These are phyloP conservation scores for Ceratobasidium sp. DNA, from an alignment of 1,284 basidiomycete species.

Conservation along the genomic window DNA sequence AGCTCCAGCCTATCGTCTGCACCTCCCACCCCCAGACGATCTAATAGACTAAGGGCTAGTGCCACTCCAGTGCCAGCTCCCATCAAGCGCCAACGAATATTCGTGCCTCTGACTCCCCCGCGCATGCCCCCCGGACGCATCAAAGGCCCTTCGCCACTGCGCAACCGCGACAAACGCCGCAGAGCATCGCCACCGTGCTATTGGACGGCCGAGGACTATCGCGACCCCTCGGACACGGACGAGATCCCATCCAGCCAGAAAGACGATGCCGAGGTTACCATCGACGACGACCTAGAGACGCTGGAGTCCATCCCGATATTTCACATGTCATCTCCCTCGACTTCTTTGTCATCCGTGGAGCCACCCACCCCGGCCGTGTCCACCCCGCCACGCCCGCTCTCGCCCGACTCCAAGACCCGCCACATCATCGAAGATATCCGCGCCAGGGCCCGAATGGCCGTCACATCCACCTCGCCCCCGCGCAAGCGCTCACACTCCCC, in stretches of 20 bases:
- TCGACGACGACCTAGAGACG: slow-evolving; percentile 19
- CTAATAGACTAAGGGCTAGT: background rate
- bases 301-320: slow-evolving; percentile 29
- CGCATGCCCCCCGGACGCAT: slow-evolving; percentile 19
- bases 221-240: slow-evolving; percentile 31
- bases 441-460: slow-evolving; percentile 15
- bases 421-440: slow-evolving; percentile 32
- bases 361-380: slow-evolving; percentile 12
- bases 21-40: slow-evolving; percentile 9
- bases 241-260: slow-evolving; percentile 33
- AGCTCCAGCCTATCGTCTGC: slow-evolving; percentile 13
- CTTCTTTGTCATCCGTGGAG: slow-evolving; percentile 7
- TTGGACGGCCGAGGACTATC: slow-evolving; percentile 4
- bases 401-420: slow-evolving; percentile 29
- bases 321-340: slow-evolving; percentile 23
- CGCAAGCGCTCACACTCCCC: slow-evolving; percentile 21
- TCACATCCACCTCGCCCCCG: slow-evolving; percentile 10
- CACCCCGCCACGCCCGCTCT: slow-evolving; percentile 14
- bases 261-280: slow-evolving; percentile 12
- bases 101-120: slow-evolving; percentile 4
- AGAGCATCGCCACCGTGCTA: slow-evolving; percentile 7
- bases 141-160: slow-evolving; percentile 19
- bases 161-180: slow-evolving; percentile 2
- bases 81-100: background rate
- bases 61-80: background rate